Conservation (phyloP, 306 rosid species). For the Ormosia semicastrata region DNA sequence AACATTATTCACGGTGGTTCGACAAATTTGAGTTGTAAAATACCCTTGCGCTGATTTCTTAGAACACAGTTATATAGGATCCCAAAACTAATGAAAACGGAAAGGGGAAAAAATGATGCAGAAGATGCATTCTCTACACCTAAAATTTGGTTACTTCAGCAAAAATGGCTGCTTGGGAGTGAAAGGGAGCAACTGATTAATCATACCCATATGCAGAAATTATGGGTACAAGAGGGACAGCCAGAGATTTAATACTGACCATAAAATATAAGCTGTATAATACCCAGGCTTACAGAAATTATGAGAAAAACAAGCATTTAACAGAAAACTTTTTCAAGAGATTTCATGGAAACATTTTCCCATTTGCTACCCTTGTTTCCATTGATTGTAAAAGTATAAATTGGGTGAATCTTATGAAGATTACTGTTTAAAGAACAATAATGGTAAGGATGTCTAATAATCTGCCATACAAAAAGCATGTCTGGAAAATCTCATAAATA, state of each 20-base stretch:
- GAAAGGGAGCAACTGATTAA: neutral
- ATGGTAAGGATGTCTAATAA: neutral
- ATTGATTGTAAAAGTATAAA: neutral
- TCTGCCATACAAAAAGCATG: neutral
- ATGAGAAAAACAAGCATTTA: neutral
- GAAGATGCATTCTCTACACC: conserved; percentile 13
- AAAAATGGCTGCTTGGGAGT: neutral
- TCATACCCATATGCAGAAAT: conserved; percentile 9
- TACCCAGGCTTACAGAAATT: neutral
- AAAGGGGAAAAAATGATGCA: neutral
- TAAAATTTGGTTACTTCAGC: neutral
- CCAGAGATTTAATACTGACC: neutral
- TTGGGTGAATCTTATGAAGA: neutral
- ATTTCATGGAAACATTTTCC: conserved; percentile 18
- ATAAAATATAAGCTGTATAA: neutral
- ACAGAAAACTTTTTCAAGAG: neutral
- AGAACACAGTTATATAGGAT: neutral
- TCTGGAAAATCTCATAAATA: conserved; percentile 4
- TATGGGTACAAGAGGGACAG: neutral
- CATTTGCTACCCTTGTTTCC: neutral
- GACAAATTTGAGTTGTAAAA: conserved; percentile 21
- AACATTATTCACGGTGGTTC: neutral
- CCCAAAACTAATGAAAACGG: neutral
- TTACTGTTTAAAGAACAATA: neutral
- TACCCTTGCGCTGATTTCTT: neutral